phyloP scores from a whole-genome alignment of 208 protist genomes.

The Hexamita inflata region DNA sequence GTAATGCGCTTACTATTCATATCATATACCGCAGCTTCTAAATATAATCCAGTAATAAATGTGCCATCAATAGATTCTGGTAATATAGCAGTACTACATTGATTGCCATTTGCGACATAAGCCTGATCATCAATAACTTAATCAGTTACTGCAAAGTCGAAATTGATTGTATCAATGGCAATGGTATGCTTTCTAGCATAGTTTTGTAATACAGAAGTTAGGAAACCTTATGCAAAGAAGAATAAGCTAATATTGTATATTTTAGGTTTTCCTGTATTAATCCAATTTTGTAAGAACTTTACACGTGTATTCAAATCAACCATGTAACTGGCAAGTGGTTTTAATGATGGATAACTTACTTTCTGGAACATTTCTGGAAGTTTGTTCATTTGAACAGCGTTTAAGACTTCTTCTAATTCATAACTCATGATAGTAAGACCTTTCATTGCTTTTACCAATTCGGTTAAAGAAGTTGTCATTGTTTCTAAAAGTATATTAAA shows the following conservation, averaged over 20 bases:
- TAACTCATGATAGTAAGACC: conserved; percentile 85
- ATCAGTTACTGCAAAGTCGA: conserved; percentile 64
- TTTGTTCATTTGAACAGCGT: conserved; percentile 70
- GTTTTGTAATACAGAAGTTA: conserved; percentile 86
- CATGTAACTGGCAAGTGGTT: conserved; percentile 80
- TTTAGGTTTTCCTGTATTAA: conserved; percentile 70
- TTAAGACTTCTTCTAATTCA: conserved; percentile 77
- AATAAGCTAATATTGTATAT: conserved; percentile 92
- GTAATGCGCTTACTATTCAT: conserved; percentile 12
- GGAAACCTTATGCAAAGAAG: conserved; percentile 87
- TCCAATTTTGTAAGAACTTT: conserved; percentile 77
- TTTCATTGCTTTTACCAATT: conserved; percentile 76
- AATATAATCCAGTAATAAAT: conserved; percentile 78
- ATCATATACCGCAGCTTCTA: conserved; percentile 64
- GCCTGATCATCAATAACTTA: background rate
- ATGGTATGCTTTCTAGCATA: conserved; percentile 51
- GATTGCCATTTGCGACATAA: background rate
- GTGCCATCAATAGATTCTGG: conserved; percentile 53
- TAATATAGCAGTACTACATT: background rate
- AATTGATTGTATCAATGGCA: conserved; percentile 55
- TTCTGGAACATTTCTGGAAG: conserved; percentile 62
- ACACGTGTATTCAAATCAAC: conserved; percentile 71
- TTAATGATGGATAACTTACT: conserved; percentile 62
- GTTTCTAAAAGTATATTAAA: conserved; percentile 75
- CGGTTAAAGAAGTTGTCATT: conserved; percentile 68